Evolutionary conservation across 345 rosid species (phyloP), one percentile per base, ranked within the genome.

Genomic region (Moricandia arvensis): DNA sequence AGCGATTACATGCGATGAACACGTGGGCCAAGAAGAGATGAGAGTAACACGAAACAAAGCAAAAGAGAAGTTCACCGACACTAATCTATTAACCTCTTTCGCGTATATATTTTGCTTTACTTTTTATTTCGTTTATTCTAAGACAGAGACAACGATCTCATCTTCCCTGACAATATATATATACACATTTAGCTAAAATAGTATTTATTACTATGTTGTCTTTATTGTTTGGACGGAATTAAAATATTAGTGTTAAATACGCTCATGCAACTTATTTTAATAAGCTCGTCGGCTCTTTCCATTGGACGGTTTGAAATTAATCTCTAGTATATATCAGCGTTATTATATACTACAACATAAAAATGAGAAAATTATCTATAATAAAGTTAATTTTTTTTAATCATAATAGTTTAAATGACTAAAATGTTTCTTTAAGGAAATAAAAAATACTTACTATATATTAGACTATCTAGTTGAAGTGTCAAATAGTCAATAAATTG

Each of bases 131-230:
- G 11, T n/a, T 34, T 64, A 27, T 77, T 72, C 63, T 60, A 59
- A 66, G 81, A 72, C 77, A 78, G 77, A 66, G 73, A 78, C 81
- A 72, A 78, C 68, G 72, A 78, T 78, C 73, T 78, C 77, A 72
- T 29, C 81, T 67, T 72, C 81, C 15, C 77, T 72, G 68, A 64
- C 72, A 70, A 11, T 63, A 70, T 77, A 75, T 77, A 75, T 66
- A 71, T 34, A 71, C 57, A 35, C 24, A 66, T 49, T 13, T 62
- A 27, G 59, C 57, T 31, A 15, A 65, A 59, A 18, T 63, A 21
- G 18, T 34, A 29, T 37, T 76, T 70, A 54, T 70, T 41, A 58
- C 5, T 70, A 18, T 53, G 1, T 65, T 66, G 72, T 72, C 54
- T 58, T 72, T 66, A 59, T 72, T 67, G 55, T 76, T 73, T 67